phyloP scores from a whole-genome alignment of 75 land plant species.

The Picea glauca region DNA sequence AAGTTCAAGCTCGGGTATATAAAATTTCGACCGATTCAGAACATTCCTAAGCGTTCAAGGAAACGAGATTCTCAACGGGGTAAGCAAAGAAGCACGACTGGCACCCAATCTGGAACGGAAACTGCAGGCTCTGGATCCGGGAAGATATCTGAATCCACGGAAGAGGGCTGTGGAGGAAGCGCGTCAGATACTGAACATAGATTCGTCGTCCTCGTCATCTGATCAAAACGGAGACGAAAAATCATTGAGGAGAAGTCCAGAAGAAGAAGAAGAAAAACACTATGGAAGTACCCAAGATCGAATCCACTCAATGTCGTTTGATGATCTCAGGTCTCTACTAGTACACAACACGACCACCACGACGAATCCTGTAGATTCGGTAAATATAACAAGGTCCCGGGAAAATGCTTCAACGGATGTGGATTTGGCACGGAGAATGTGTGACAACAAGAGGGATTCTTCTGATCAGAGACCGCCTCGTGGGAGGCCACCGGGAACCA shows the following conservation, averaged over 20 bases:
- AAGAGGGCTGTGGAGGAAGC: slow-evolving; percentile 12
- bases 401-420: slow-evolving; percentile 7
- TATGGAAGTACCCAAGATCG: background rate
- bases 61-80: slow-evolving; percentile 8
- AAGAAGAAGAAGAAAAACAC: slow-evolving; percentile 4
- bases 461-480: slow-evolving; percentile 1
- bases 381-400: background rate
- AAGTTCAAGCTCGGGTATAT: background rate
- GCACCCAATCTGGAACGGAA: slow-evolving; percentile 18
- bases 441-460: slow-evolving; percentile 6
- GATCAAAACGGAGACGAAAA: slow-evolving; percentile 12
- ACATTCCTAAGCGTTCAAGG: background rate
- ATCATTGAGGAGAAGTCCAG: slow-evolving; percentile 10
- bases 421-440: slow-evolving; percentile 10
- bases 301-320: background rate
- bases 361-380: background rate
- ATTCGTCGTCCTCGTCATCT: slow-evolving; percentile 20
- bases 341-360: background rate
- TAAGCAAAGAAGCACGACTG: slow-evolving; percentile 16
- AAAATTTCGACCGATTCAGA: slow-evolving; percentile 1
- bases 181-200: slow-evolving; percentile 24
- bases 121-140: slow-evolving; percentile 47
- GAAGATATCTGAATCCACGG: slow-evolving; percentile 13
- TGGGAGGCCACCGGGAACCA: slow-evolving; percentile 14
- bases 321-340: background rate